A percentile compares a stretch with the other conserved stretches of the same genome.
Evolutionary conservation across 176 grass and related monocot genomes (phyloP).

Genomic region (Oryza officinalis): DNA sequence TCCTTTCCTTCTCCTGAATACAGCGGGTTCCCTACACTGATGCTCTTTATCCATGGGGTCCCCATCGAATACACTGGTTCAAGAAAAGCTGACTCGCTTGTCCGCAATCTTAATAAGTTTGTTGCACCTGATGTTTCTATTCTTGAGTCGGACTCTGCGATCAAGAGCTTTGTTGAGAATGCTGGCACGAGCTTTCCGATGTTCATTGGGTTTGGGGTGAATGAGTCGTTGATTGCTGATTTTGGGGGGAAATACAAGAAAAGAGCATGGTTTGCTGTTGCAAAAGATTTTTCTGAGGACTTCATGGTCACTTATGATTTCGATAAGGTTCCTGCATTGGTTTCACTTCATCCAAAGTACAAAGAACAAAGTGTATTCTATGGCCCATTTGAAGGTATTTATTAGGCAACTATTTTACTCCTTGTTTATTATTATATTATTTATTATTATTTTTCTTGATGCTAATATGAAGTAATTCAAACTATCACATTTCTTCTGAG

Average conservation of each 20-base stretch:
- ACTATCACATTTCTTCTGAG: background rate
- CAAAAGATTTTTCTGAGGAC: slow-evolving; percentile 92
- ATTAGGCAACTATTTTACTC: background rate
- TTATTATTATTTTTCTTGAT: background rate
- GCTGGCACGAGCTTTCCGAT: slow-evolving; percentile 81
- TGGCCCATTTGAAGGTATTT: slow-evolving; percentile 92
- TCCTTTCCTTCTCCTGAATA: slow-evolving; percentile 29
- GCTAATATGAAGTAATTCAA: slow-evolving; percentile 2
- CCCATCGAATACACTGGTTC: slow-evolving; percentile 91
- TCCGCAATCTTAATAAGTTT: slow-evolving; percentile 89
- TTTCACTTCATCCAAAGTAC: slow-evolving; percentile 79
- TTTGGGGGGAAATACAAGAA: slow-evolving; percentile 91
- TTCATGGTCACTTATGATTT: slow-evolving; percentile 79
- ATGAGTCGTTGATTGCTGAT: slow-evolving; percentile 72
- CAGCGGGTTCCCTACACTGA: slow-evolving; percentile 91
- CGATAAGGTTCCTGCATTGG: slow-evolving; percentile 74
- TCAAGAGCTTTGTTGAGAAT: slow-evolving; percentile 70
- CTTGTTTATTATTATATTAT: slow-evolving; percentile 1
- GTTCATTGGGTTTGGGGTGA: slow-evolving; percentile 86
- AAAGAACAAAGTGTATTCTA: slow-evolving; percentile 86
- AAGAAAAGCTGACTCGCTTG: slow-evolving; percentile 75
- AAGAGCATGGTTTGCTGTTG: slow-evolving; percentile 90
- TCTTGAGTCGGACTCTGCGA: slow-evolving; percentile 65
- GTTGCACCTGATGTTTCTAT: slow-evolving; percentile 81
- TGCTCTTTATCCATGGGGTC: slow-evolving; percentile 83